A percentile compares a stretch with the other conserved stretches of the same genome.
phyloP scores from a whole-genome alignment of 306 rosid genomes.

The Ormosia emarginata region DNA sequence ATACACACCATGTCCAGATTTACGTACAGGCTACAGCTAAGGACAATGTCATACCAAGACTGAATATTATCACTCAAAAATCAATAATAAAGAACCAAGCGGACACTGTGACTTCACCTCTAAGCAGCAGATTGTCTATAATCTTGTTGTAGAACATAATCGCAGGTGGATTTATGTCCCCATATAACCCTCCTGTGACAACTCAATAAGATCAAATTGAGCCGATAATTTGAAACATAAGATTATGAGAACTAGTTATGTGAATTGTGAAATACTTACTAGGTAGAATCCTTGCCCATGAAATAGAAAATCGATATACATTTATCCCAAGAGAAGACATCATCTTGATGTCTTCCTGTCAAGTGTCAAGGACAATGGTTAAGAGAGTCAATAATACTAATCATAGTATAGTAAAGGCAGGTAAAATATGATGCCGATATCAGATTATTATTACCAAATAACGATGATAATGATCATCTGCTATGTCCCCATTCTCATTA shows the following conservation, averaged over 20 bases:
- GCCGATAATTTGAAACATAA: neutral
- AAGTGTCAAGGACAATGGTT: neutral
- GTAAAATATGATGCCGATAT: neutral
- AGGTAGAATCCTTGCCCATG: constrained; percentile 74
- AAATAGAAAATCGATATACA: constrained; percentile 67
- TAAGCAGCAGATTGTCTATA: constrained; percentile 47
- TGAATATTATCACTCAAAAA: neutral
- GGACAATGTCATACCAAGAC: neutral
- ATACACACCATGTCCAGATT: constrained; percentile 9
- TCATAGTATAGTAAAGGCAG: neutral
- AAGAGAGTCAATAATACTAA: neutral
- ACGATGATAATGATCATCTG: constrained; percentile 69
- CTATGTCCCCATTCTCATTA: constrained; percentile 60
- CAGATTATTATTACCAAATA: constrained; percentile 34
- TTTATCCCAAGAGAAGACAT: constrained; percentile 56
- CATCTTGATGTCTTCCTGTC: constrained; percentile 53
- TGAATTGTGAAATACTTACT: constrained; percentile 28
- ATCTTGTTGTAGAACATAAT: constrained; percentile 54
- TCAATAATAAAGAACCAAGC: neutral
- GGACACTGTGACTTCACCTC: constrained; percentile 32
- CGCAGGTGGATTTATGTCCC: constrained; percentile 49
- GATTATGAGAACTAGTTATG: neutral
- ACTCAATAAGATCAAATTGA: neutral
- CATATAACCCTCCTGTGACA: constrained; percentile 54
- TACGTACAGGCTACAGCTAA: neutral